A percentile compares a stretch with the other conserved stretches of the same genome.
phyloP scores from a whole-genome alignment of 345 rosid genomes.

The Laguncularia racemosa region DNA sequence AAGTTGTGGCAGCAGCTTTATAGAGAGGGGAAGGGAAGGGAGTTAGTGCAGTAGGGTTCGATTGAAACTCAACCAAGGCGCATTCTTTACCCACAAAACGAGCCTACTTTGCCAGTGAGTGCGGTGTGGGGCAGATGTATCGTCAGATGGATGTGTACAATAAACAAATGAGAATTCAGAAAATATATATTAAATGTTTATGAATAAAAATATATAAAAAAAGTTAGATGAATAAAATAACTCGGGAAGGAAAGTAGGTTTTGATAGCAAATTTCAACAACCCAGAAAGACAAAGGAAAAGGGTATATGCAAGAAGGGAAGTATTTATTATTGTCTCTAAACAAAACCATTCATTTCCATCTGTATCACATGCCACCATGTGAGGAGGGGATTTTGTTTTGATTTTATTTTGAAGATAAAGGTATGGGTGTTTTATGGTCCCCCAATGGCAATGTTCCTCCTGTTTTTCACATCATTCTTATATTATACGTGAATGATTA shows the following conservation, averaged over 20 bases:
- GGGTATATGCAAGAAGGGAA: no score
- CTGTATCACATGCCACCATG: constrained; percentile 15
- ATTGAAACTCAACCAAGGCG: constrained; percentile 1
- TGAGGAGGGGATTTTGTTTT: constrained; percentile 10
- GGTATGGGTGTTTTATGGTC: constrained; percentile 16
- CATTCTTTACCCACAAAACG: constrained; percentile 11
- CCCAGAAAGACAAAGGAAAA: no score
- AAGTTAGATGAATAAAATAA: no score
- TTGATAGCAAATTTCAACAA: no score
- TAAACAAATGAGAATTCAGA: background rate
- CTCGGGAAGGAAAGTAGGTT: no score
- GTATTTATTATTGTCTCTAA: no score
- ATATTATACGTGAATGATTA: background rate
- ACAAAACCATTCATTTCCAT: background rate
- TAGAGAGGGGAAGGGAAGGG: constrained; percentile 16
- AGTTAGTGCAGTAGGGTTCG: constrained; percentile 20
- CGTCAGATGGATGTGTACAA: constrained; percentile 1
- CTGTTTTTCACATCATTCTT: constrained; percentile 3
- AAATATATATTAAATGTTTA: background rate
- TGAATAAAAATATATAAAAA: no score
- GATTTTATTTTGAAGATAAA: constrained; percentile 9
- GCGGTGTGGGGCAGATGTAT: background rate
- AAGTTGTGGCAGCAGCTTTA: constrained; percentile 36
- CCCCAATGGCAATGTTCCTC: constrained; percentile 9
- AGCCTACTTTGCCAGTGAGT: background rate